Conservation (phyloP, 257 asterid species). For the Forsythia viridissima region DNA sequence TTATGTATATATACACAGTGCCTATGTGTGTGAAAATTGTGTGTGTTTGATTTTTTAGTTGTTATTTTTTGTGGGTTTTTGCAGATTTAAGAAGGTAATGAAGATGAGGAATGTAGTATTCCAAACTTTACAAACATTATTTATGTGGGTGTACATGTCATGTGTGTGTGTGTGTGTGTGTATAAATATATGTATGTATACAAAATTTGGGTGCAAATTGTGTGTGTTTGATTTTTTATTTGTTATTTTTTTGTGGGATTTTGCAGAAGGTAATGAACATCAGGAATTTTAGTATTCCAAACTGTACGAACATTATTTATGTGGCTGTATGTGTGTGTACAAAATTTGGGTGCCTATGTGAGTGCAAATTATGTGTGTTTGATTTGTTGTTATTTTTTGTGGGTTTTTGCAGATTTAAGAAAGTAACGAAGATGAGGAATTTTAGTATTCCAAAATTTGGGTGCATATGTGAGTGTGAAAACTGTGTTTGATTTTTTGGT, state of each 20-base stretch:
- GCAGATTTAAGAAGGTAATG: neutral
- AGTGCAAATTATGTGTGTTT: neutral
- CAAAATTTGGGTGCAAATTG: neutral
- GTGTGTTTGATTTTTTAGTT: neutral
- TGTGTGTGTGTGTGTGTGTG: too few relatives aligned
- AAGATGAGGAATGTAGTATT: constrained; percentile 12
- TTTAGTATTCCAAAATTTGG: neutral
- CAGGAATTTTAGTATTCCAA: neutral
- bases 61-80: neutral
- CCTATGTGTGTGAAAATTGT: neutral
- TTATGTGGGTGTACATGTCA: neutral
- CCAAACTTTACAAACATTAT: neutral
- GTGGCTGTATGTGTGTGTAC: neutral
- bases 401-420: neutral
- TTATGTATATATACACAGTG: too few relatives aligned
- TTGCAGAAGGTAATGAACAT: neutral
- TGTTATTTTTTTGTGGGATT: too few relatives aligned
- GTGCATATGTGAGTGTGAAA: neutral
- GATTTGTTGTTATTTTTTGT: neutral
- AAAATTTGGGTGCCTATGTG: neutral
- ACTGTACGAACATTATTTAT: neutral
- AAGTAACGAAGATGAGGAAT: neutral
- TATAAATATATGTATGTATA: too few relatives aligned
- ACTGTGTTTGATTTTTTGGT: neutral
- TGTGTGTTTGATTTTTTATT: too few relatives aligned